Evolutionary conservation across 805 yeast species (phyloP), one percentile per base, ranked within the genome.

Genomic region (Starmerella apis): DNA sequence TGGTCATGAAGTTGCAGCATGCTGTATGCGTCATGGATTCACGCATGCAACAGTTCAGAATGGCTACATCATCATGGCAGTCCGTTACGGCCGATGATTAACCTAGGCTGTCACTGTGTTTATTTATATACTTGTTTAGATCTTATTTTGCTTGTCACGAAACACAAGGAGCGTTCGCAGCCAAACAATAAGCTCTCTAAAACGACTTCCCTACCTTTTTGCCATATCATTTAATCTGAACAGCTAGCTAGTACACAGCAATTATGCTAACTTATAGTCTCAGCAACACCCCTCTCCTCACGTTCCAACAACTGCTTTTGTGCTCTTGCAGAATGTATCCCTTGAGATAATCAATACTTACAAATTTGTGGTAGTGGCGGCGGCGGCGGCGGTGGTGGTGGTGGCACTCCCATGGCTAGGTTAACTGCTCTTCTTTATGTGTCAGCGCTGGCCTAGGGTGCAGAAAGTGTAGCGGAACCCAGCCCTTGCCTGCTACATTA

Each of bases 1-100:
- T 22, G 37, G 36, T 43, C 30, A 23, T 43, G 46, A 23, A 31
- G 46, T 28, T 43, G 28, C 46, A 43, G 37, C 46, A 43, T n/a
- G 37, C 36, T 3, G 28, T 30, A 4, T 30, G 37, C 20, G 46
- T 30, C 11, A 20, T 43, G 46, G 46, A 30, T 13, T 13, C 37
- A 27, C 37, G 37, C 10, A 22, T 43, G 28, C 36, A 43, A 37
- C 36, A 43, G 28, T 43, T 31, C 28, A 32, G 46, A 10, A 30
- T 43, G 46, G 44, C 44, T 16, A 27, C 44, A 20, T 41, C 44
- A 3, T 41, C 44, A 24, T 41, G 44, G 44, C 32, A 41, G 23
- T 32, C 44, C 10, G 33, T 41, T 24, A 25, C 23, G 33, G 44
- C 25, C 16, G 10, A 38, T 19, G 18, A 18, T 16, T 35, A 13